Evolutionary conservation across 1,284 basidiomycete genomes (phyloP), one percentile per base, ranked within the genome.

Genomic region (Ceratorhiza oryzae-sativae): DNA sequence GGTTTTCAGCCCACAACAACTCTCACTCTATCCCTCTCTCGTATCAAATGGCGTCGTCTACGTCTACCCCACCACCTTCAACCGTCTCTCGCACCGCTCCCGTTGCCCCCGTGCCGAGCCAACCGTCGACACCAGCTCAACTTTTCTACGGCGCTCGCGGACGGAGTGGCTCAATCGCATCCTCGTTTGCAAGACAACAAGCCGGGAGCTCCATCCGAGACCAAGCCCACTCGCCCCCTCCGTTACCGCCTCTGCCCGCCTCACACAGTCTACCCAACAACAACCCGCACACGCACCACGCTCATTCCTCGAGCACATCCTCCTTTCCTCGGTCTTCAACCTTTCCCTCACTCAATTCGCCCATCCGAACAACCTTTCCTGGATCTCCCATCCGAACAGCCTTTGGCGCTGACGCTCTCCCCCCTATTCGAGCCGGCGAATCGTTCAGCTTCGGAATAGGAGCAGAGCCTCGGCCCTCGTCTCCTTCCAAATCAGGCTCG

Each of bases 151-250:
- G 65, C 51, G 65, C 65, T 8, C 51, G 65, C 36, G 65, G 65
- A 9, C 51, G 65, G 20, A 68, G 65, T n/a, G 65, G 65, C 3
- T 68, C 65, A 4, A 68, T 68, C 20, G 65, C 65, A 25, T 68
- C 65, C 2, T 68, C 65, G n/a, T 68, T 68, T 58, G 65, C 65
- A 20, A 56, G 20, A 34, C 65, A 68, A 68, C 65, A 68, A 68
- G 53, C 41, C 32, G 20, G 36, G 36, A n/a, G n/a, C n/a, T 39
- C 48, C 2, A 67, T 8, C 45, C 59, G 41, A 18, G 53, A 68
- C 39, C 46, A 51, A 9, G 20, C 51, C 18, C 41, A 56, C n/a
- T 56, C 63, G n/a, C 45, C 62, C 9, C 65, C 65, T 30, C 49
- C 63, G 18, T 12, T 58, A 13, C 65, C 65, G 15, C 49, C 65